Base-by-base conservation (phyloP, 768 basidiomycete genomes). In the Mycena olivaceomarginata region DNA sequence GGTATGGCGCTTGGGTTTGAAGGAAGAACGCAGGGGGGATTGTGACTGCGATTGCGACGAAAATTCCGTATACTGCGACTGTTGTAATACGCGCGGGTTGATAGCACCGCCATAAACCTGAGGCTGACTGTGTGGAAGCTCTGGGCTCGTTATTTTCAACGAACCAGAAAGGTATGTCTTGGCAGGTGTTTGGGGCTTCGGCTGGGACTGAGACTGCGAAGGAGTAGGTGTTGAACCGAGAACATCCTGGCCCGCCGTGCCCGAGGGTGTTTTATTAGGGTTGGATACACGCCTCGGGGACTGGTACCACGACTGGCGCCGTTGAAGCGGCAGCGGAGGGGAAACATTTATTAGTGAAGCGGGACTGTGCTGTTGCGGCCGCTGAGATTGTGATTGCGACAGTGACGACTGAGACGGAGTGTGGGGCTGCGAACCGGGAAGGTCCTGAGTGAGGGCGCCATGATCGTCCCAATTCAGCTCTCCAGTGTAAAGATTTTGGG, bases 1-100 rank as follows among this genome's bases (percentile, higher is more conserved):
- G 82, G 76, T 92, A 92, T 5, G 90, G 89, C 40, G 91, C 91
- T 79, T 93, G 92, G 2, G 91, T 91, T 78, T 89, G 91, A 37
- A 60, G 37, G 20, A 79, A 56, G 48, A 76, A 79, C 7, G 77
- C 45, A 22, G 56, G 2, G 4, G n/a, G 20, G 45, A 31, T 4
- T 31, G 31, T 4, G 31, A 39, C 57, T 31, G 68, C 20, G 69
- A 67, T n/a, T 60, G 41, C 5, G 40, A 56, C 15, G 40, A 9
- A 31, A 16, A 65, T 6, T 46, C 63, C 5, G 43, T 12, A 72
- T 70, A 66, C 41, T 41, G 45, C 3, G 75, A 48, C 25, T 70
- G 65, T 15, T 65, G 67, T 11, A 79, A 18, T 5, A 46, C 40
- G 22, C 16, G 51, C 4, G 75, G 75, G 51, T 76, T 65, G 3